phyloP scores from a whole-genome alignment of 129 eudicot genomes.

The Lonicera japonica region DNA sequence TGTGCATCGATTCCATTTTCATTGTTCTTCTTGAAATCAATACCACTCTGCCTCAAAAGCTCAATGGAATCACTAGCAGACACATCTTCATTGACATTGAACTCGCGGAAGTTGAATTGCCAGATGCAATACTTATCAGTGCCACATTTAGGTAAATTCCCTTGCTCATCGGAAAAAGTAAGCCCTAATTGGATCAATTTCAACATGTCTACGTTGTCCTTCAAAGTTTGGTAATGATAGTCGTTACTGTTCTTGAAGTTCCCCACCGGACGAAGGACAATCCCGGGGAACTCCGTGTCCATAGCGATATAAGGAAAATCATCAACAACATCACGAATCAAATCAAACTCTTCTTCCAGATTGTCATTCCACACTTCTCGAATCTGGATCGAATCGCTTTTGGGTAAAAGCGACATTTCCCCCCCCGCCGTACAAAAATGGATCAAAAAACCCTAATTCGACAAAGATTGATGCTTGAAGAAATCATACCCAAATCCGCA shows the following conservation, averaged over 20 bases:
- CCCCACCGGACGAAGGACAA: constrained; percentile 76
- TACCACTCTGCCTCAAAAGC: constrained; percentile 73
- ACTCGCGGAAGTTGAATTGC: constrained; percentile 91
- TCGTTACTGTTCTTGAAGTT: constrained; percentile 62
- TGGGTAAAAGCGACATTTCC: constrained; percentile 62
- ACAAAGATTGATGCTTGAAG: neutral
- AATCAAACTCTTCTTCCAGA: constrained; percentile 65
- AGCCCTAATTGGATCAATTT: constrained; percentile 83
- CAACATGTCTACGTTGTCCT: constrained; percentile 77
- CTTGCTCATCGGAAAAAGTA: constrained; percentile 66
- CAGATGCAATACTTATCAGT: constrained; percentile 55
- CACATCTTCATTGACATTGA: constrained; percentile 73
- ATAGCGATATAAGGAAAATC: constrained; percentile 66
- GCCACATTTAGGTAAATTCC: constrained; percentile 64
- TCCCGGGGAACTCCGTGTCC: constrained; percentile 91
- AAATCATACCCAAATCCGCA: neutral
- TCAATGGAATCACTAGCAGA: constrained; percentile 77
- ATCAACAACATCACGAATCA: constrained; percentile 70
- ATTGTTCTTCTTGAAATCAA: constrained; percentile 62
- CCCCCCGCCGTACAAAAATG: constrained; percentile 1
- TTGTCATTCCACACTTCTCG: constrained; percentile 86
- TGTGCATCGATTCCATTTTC: constrained; percentile 67
- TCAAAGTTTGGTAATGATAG: constrained; percentile 68
- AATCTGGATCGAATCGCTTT: constrained; percentile 70
- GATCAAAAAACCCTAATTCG: constrained; percentile 9